These are phyloP conservation scores for Mycena latifolia DNA, from an alignment of 768 basidiomycete species.

Conservation along the genomic window DNA sequence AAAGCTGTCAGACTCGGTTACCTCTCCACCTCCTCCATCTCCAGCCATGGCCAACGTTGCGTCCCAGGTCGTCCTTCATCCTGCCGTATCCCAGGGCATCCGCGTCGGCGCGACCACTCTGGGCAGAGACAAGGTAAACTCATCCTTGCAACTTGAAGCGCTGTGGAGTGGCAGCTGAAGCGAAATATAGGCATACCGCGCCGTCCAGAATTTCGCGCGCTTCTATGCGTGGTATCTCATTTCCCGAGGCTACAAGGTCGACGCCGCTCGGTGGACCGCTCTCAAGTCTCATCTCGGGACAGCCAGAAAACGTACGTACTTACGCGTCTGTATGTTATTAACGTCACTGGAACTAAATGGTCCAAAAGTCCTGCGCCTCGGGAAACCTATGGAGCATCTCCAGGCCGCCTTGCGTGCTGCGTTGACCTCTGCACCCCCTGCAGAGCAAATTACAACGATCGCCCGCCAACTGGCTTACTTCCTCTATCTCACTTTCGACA, in stretches of 20 bases:
- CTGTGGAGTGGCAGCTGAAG: slow-evolving; percentile 8
- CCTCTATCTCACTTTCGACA: slow-evolving; percentile 87
- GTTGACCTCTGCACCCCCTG: slow-evolving; percentile 62
- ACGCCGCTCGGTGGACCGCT: slow-evolving; percentile 83
- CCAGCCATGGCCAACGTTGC: slow-evolving; percentile 63
- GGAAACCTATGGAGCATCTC: slow-evolving; percentile 94
- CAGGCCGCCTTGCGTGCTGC: slow-evolving; percentile 88
- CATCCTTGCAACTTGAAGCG: slow-evolving; percentile 2
- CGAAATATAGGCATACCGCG: slow-evolving; percentile 79
- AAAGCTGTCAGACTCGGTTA: not conserved
- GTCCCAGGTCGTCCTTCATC: slow-evolving; percentile 89
- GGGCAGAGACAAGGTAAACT: slow-evolving; percentile 88
- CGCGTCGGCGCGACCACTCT: slow-evolving; percentile 85
- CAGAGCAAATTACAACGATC: slow-evolving; percentile 84
- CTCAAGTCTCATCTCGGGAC: slow-evolving; percentile 89
- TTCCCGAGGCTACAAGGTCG: slow-evolving; percentile 73
- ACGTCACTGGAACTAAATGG: slow-evolving; percentile 11
- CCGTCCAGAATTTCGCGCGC: slow-evolving; percentile 91
- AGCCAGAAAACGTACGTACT: slow-evolving; percentile 91
- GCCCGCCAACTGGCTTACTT: slow-evolving; percentile 91
- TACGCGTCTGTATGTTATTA: slow-evolving; percentile 52
- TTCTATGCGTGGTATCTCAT: slow-evolving; percentile 89
- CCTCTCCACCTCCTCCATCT: not conserved
- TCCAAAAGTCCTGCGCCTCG: slow-evolving; percentile 85
- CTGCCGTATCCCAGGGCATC: slow-evolving; percentile 78